Percentiles rank a stretch among this genome's conserved stretches.
These are phyloP conservation scores for Podospora pseudopauciseta DNA, from an alignment of 495 filamentous ascomycete species.

Conservation along the genomic window DNA sequence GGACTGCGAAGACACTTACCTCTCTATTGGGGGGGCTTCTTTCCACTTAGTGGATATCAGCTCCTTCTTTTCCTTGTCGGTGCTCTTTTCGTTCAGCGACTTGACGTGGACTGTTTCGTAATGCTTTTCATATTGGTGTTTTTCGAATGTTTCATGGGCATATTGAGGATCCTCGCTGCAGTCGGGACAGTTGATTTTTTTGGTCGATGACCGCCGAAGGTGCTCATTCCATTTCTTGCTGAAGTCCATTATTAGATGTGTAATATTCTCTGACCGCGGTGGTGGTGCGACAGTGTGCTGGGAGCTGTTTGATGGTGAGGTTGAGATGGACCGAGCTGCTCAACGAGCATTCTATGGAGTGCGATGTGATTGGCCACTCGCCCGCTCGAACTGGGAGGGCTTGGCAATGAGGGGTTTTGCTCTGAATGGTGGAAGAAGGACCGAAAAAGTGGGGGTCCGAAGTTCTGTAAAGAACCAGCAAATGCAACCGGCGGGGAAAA, in stretches of 20 bases:
- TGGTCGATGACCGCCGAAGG: not conserved
- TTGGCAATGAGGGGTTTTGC: too few species aligned
- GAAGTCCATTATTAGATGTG: not conserved
- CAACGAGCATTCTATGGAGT: too few species aligned
- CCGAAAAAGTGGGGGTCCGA: too few species aligned
- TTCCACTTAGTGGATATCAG: constrained; percentile 14
- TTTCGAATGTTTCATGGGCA: not conserved
- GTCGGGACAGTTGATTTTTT: not conserved
- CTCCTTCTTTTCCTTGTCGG: constrained; percentile 13
- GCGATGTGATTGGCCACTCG: too few species aligned
- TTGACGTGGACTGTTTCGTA: not conserved
- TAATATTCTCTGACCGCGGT: not conserved
- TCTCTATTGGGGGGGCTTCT: constrained; percentile 6
- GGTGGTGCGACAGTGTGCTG: not conserved
- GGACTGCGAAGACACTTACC: constrained; percentile 8
- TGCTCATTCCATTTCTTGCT: constrained; percentile 4
- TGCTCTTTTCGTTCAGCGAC: constrained; percentile 1
- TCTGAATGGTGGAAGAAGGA: too few species aligned
- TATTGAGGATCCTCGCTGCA: not conserved
- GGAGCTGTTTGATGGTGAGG: too few species aligned
- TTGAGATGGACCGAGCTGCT: too few species aligned
- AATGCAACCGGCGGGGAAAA: too few species aligned
- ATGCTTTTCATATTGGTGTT: not conserved
- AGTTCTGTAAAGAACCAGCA: too few species aligned
- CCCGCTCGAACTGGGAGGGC: too few species aligned